A percentile compares a stretch with the other conserved stretches of the same genome.
Conservation (phyloP, 192 early-diverging fungal species). For the Coemansia sp. region DNA sequence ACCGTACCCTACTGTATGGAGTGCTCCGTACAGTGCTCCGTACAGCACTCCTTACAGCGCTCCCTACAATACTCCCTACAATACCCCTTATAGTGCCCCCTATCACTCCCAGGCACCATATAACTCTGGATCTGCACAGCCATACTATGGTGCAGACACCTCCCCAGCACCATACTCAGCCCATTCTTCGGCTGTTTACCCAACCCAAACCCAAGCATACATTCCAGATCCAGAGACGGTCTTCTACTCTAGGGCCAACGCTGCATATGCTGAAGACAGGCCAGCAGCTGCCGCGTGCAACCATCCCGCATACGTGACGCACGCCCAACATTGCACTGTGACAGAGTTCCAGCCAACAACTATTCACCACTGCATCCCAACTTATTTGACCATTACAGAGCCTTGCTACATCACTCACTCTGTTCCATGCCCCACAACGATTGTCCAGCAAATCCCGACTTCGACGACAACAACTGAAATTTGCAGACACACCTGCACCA, state of each 20-base stretch:
- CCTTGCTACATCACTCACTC: slow-evolving; percentile 8
- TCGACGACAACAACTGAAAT: slow-evolving; percentile 29
- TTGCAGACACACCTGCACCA: slow-evolving; percentile 16
- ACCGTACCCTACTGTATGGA: no score
- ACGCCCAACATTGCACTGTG: slow-evolving; percentile 30
- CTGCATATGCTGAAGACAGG: slow-evolving; percentile 19
- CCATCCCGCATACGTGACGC: slow-evolving; percentile 32
- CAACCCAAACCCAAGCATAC: slow-evolving; percentile 30
- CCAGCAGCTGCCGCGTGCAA: slow-evolving; percentile 28
- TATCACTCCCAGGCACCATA: slow-evolving; percentile 7
- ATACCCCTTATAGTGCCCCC: not conserved
- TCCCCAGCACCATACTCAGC: slow-evolving; percentile 9
- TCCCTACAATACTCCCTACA: not conserved
- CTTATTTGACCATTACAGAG: slow-evolving; percentile 43
- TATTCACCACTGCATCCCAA: slow-evolving; percentile 37
- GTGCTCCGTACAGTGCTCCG: not conserved
- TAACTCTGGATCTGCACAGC: not conserved
- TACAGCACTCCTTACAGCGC: not conserved
- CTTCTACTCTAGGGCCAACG: slow-evolving; percentile 26
- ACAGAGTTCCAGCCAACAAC: slow-evolving; percentile 31
- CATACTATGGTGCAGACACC: slow-evolving; percentile 5
- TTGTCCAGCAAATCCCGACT: slow-evolving; percentile 28
- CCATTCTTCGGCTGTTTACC: slow-evolving; percentile 31
- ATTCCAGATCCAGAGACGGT: slow-evolving; percentile 24
- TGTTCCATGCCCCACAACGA: slow-evolving; percentile 20